phyloP scores from a whole-genome alignment of 176 grass and related monocot genomes.

The Aegilops bicornis region DNA sequence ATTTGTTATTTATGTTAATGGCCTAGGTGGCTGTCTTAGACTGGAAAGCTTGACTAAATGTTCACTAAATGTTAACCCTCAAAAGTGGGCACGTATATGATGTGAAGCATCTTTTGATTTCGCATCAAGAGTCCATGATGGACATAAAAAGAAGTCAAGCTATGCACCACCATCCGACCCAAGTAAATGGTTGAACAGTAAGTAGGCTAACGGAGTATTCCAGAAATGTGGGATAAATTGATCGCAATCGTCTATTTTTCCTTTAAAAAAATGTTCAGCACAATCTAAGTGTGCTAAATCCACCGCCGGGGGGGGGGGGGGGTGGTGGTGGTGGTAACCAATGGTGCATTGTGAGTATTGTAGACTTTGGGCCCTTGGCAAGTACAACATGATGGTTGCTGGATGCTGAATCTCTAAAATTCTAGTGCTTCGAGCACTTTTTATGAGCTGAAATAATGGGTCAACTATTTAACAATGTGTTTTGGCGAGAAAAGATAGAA shows the following conservation, averaged over 20 bases:
- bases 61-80: not conserved
- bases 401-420: not conserved
- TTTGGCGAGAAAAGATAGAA: not conserved
- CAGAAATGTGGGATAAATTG: not conserved
- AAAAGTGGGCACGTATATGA: not conserved
- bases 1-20: not conserved
- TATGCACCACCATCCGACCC: not conserved
- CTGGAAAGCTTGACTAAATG: not conserved
- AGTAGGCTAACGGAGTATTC: not conserved
- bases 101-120: conserved; percentile 7
- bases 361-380: not conserved
- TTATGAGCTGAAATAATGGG: not conserved
- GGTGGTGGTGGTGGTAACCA: too few relatives aligned
- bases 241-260: not conserved
- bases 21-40: not conserved
- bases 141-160: not conserved
- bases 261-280: not conserved
- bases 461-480: not conserved
- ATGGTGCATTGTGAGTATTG: not conserved
- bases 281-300: not conserved
- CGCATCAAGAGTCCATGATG: not conserved
- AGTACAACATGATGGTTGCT: not conserved
- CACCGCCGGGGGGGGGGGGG: too few relatives aligned
- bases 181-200: not conserved
- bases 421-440: not conserved